Evolutionary conservation across 139 green algal genomes (phyloP).

Genomic region (Closterium sp.): DNA sequence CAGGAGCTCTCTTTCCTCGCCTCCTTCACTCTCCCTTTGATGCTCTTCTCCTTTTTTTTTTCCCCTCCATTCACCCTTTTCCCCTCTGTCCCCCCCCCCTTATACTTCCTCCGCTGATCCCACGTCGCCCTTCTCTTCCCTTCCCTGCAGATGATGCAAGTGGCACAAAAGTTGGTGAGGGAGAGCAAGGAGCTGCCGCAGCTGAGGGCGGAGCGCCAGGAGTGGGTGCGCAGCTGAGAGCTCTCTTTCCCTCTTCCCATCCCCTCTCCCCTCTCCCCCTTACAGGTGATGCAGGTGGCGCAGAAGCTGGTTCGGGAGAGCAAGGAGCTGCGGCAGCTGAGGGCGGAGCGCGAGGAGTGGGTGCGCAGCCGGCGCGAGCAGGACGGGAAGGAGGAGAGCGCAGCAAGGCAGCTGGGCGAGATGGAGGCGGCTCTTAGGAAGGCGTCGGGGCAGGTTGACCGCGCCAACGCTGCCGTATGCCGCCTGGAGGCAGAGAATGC

Average conservation of each 20-base stretch:
- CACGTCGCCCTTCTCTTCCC: background rate
- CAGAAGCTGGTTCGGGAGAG: conserved; percentile 15
- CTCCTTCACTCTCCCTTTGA: too few relatives aligned
- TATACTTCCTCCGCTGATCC: background rate
- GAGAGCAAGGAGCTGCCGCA: conserved; percentile 15
- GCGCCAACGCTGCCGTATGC: conserved; percentile 25
- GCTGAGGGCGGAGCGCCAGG: conserved; percentile 16
- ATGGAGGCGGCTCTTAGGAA: conserved; percentile 21
- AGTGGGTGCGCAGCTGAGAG: too few relatives aligned
- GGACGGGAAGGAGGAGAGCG: background rate
- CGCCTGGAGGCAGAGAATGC: conserved; percentile 6
- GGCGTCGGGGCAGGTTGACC: conserved; percentile 34
- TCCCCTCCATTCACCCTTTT: too few relatives aligned
- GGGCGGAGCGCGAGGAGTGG: conserved; percentile 20
- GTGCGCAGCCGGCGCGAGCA: conserved; percentile 5
- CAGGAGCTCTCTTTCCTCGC: too few relatives aligned
- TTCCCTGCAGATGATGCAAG: conserved; percentile 25
- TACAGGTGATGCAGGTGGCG: conserved; percentile 36
- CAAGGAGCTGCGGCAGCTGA: conserved; percentile 21
- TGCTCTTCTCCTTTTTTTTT: too few relatives aligned
- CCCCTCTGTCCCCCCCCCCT: background rate
- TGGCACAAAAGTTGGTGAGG: background rate
- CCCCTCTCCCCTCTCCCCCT: background rate
- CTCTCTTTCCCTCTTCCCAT: too few relatives aligned
- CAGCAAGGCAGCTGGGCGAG: background rate